These are phyloP conservation scores for Penicillium paxilli DNA, from an alignment of 495 filamentous ascomycete genomes.

Conservation along the genomic window DNA sequence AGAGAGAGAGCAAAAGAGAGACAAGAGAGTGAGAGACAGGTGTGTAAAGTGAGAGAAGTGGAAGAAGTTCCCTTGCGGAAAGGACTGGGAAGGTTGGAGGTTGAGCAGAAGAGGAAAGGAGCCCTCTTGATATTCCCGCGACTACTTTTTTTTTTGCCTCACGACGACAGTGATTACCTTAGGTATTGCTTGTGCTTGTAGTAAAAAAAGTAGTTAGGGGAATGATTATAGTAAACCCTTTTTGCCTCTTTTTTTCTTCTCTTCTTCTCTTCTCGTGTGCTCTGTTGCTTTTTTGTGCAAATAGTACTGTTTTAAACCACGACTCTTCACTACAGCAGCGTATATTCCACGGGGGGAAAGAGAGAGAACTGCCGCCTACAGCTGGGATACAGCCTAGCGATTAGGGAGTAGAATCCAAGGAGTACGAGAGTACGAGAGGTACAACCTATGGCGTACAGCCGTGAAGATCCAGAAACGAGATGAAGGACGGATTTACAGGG, in stretches of 20 bases:
- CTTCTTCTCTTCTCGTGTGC: too few species aligned
- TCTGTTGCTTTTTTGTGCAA: too few species aligned
- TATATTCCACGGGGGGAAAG: constrained; percentile 34
- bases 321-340: constrained; percentile 45
- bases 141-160: too few species aligned
- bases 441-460: constrained; percentile 30
- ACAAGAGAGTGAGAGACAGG: not conserved
- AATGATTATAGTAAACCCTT: constrained; percentile 4
- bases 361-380: constrained; percentile 43
- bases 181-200: too few species aligned
- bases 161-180: too few species aligned
- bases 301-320: constrained; percentile 30
- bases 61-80: too few species aligned
- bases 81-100: too few species aligned
- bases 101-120: too few species aligned
- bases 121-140: too few species aligned
- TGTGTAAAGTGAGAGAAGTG: not conserved
- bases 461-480: constrained; percentile 22
- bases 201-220: not conserved
- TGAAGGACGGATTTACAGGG: constrained; percentile 28
- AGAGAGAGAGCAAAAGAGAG: not conserved
- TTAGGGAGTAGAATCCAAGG: constrained; percentile 16
- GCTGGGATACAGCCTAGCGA: constrained; percentile 49
- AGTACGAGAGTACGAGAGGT: constrained; percentile 25
- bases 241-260: too few species aligned